Evolutionary conservation across 345 rosid species (phyloP), one percentile per base, ranked within the genome.

Genomic region (Eucalyptus sp.): DNA sequence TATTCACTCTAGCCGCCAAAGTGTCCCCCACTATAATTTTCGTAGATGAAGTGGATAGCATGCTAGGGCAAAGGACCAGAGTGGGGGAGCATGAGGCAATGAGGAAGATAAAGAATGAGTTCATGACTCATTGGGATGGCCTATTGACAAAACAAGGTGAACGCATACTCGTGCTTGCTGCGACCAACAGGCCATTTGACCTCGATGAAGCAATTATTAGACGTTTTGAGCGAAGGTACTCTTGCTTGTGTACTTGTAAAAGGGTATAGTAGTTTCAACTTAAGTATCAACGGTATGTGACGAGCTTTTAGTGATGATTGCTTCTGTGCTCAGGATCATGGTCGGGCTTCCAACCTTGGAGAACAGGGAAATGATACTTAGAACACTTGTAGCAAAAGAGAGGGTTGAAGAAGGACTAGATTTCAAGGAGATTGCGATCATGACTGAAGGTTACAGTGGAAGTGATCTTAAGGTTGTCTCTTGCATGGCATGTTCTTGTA

Each of bases 1-100:
- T 98, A 91, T 98, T 98, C 92, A 94, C 97, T 9, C 90, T 98
- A 86, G 99, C 99, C 18, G 95, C 97, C 10, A 97, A 97, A 91
- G 99, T 98, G 25, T 95, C 99, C 10, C 99, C 99, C 0, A 95
- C 99, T 27, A 98, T 98, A 81, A 95, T 98, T 64, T 98, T 98
- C 43, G 99, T 97, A 79, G 98, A 98, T 86, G 99, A 98, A 92
- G 99, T 98, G 41, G 99, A 98, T 92, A 97, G 98, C 95, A 97
- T 98, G 99, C 95, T 98, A 56, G 99, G 99, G 54, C 99, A 97
- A 88, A 91, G 99, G 87, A 94, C 98, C 2, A 93, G 97, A 92
- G 97, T 94, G 37, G 99, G 99, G 58, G 99, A 97, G 92, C 98
- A 97, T 89, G 99, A 98, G 91, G 99, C 99, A 33, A 90, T 90